A percentile compares a stretch with the other conserved stretches of the same genome.
These are phyloP conservation scores for Marasmius oreades DNA, from an alignment of 1,284 basidiomycete species.

Conservation along the genomic window DNA sequence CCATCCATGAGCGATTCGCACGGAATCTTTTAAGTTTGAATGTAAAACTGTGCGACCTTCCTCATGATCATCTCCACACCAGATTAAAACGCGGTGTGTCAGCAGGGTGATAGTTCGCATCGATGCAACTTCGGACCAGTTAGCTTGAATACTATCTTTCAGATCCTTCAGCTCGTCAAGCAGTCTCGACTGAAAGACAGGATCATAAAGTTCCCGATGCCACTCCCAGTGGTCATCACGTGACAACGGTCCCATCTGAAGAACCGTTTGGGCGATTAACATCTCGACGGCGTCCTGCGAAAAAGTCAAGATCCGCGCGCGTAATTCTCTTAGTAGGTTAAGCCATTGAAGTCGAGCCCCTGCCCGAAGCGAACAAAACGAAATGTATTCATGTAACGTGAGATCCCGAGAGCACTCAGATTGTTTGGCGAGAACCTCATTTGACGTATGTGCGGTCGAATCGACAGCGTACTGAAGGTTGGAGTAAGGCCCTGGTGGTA, in stretches of 20 bases:
- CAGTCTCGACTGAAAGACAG: not conserved
- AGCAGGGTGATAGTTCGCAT: not conserved
- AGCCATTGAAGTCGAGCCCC: slow-evolving; percentile 45
- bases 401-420: slow-evolving; percentile 32
- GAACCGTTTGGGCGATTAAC: slow-evolving; percentile 37
- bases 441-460: slow-evolving; percentile 36
- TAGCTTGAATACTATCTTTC: not conserved
- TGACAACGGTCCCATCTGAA: slow-evolving; percentile 34
- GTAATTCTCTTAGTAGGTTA: slow-evolving; percentile 42
- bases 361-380: slow-evolving; percentile 40
- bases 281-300: slow-evolving; percentile 33
- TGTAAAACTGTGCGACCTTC: too few relatives aligned
- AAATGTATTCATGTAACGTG: slow-evolving; percentile 38
- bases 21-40: not conserved
- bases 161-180: not conserved
- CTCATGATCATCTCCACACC: not conserved
- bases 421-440: slow-evolving; percentile 41
- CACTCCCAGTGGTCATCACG: not conserved
- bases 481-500: slow-evolving; percentile 31
- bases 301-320: slow-evolving; percentile 33
- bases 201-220: not conserved
- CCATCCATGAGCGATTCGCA: not conserved
- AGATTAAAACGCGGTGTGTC: not conserved
- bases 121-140: not conserved
- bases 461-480: slow-evolving; percentile 34